These are phyloP conservation scores for Plasmodium fragile DNA, from an alignment of 169 alveolate species.

Conservation along the genomic window DNA sequence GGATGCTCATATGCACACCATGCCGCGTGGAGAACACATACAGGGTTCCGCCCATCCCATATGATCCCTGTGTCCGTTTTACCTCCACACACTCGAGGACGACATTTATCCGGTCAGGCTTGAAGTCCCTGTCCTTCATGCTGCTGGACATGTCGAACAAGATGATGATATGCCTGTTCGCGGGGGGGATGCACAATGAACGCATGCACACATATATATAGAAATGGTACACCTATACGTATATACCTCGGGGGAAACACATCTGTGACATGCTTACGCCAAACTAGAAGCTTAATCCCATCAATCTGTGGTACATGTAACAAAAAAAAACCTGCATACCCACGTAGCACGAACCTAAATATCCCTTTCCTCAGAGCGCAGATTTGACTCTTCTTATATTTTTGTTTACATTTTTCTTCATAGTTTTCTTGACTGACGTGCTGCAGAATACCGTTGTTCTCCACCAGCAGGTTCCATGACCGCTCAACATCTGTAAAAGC, in stretches of 20 bases:
- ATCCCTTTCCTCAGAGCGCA: slow-evolving; percentile 78
- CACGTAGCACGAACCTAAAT: slow-evolving; percentile 77
- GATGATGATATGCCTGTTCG: slow-evolving; percentile 82
- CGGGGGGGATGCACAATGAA: neutral
- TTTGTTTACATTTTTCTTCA: slow-evolving; percentile 50
- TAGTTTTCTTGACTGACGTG: slow-evolving; percentile 76
- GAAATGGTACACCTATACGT: neutral
- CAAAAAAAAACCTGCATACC: neutral
- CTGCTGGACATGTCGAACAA: slow-evolving; percentile 83
- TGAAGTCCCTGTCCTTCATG: slow-evolving; percentile 86
- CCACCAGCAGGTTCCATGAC: slow-evolving; percentile 87
- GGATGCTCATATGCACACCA: neutral
- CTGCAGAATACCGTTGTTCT: slow-evolving; percentile 85
- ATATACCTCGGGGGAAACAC: neutral
- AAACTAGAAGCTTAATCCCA: neutral
- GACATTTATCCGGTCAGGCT: slow-evolving; percentile 84
- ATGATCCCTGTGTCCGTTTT: neutral
- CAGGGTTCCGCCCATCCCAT: neutral
- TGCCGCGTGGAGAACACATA: neutral
- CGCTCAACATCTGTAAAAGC: slow-evolving; percentile 80
- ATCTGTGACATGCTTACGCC: neutral
- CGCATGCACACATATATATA: neutral
- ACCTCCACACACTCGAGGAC: slow-evolving; percentile 84
- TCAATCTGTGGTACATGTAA: neutral
- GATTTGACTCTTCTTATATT: slow-evolving; percentile 7